phyloP scores from a whole-genome alignment of 2,329 filamentous ascomycete species.

The Penicillium sp. region DNA sequence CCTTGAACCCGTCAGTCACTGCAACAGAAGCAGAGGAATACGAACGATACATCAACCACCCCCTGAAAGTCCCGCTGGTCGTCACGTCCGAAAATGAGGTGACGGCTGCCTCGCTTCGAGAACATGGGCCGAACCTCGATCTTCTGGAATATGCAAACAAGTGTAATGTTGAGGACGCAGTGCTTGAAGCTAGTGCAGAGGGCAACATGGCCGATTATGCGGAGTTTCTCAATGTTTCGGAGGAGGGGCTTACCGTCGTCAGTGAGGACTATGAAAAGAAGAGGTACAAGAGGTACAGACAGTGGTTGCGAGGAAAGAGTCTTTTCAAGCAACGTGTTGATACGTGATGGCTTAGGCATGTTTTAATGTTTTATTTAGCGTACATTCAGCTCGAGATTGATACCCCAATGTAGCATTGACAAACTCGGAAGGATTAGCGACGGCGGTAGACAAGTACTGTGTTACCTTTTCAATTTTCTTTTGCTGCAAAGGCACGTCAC shows the following conservation, averaged over 20 bases:
- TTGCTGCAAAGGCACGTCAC: too few relatives aligned
- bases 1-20: slow-evolving; percentile 79
- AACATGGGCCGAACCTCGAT: slow-evolving; percentile 55
- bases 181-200: slow-evolving; percentile 48
- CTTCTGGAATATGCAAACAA: slow-evolving; percentile 79
- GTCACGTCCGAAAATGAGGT: slow-evolving; percentile 45
- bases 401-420: slow-evolving; percentile 16
- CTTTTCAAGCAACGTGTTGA: slow-evolving; percentile 84
- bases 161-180: slow-evolving; percentile 60
- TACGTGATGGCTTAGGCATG: slow-evolving; percentile 21
- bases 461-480: too few relatives aligned
- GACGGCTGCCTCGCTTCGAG: slow-evolving; percentile 35
- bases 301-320: slow-evolving; percentile 93
- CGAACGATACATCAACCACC: slow-evolving; percentile 81
- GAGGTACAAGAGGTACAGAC: slow-evolving; percentile 91
- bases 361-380: slow-evolving; percentile 1
- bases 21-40: slow-evolving; percentile 81
- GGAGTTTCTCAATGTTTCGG: slow-evolving; percentile 72
- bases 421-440: too few relatives aligned
- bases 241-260: slow-evolving; percentile 83
- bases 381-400: slow-evolving; percentile 12
- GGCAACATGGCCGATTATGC: slow-evolving; percentile 71
- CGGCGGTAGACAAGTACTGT: too few relatives aligned
- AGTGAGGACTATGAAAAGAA: slow-evolving; percentile 88
- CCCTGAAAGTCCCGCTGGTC: slow-evolving; percentile 77